Conservation (phyloP, 1,284 basidiomycete genomes). For the Cutaneotrichosporon sp. region DNA sequence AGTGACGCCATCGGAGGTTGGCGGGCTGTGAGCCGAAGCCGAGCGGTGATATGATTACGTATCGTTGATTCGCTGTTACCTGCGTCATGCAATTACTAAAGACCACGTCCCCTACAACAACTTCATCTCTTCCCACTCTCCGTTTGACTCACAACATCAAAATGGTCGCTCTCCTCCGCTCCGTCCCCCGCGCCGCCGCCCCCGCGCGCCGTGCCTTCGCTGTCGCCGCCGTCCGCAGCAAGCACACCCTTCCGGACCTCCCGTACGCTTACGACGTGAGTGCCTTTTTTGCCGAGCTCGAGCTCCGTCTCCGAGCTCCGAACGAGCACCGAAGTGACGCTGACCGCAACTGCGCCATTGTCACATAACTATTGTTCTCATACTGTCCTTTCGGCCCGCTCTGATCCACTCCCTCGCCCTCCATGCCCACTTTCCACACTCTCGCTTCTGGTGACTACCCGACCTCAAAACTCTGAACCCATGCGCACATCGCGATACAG, state of each 20-base stretch:
- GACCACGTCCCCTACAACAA: neutral
- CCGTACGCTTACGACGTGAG: slow-evolving; percentile 86
- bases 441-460: neutral
- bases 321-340: neutral
- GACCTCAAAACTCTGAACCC: neutral
- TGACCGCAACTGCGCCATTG: neutral
- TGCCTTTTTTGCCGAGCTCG: slow-evolving; percentile 19
- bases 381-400: neutral
- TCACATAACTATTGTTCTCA: neutral
- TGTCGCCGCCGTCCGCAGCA: slow-evolving; percentile 51
- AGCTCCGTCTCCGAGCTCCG: neutral
- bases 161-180: slow-evolving; percentile 24
- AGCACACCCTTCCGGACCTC: slow-evolving; percentile 69
- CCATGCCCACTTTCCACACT: neutral
- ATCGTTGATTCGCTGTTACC: neutral
- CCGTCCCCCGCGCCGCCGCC: slow-evolving; percentile 22
- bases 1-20: slow-evolving; percentile 3
- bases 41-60: neutral
- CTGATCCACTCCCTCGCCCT: neutral
- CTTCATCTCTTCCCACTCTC: neutral
- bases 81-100: neutral
- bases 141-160: slow-evolving; percentile 1
- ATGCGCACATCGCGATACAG: slow-evolving; percentile 27
- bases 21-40: slow-evolving; percentile 1
- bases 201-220: slow-evolving; percentile 19